Base-by-base conservation (phyloP, 192 early-diverging fungal genomes). In the Cetraspora pellucida region DNA sequence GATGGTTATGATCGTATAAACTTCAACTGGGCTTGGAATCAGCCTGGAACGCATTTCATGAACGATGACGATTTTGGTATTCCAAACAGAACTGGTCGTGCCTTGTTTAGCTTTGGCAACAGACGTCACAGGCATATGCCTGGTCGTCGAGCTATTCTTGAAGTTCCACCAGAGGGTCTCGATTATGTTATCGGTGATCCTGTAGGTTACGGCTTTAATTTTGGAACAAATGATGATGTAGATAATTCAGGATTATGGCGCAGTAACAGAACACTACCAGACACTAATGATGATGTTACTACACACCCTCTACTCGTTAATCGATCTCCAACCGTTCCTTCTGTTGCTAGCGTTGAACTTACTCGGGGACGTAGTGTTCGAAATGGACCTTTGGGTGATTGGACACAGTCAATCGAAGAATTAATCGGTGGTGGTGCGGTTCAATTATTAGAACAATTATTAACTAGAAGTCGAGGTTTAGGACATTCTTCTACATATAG, bases 241-340 rank as follows among this genome's bases (percentile, higher is more conserved):
- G 78, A 79, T 8, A 78, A 77, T n/a, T 76, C 81, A 10, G 82
- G 81, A 17, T 75, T 82, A 2, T 77, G 77, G 13, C 76, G 82
- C 10, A 37, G 7, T 7, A 79, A 77, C 45, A 78, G 80, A 46
- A 77, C 83, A 17, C 74, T 82, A 67, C 43, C 79, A 0, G 77
- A 78, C 50, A 63, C 70, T 10, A 83, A 82, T n/a, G 91, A 91
- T 72, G 85, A 88, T 75, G 77, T 85, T 50, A 86, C 87, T 54
- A 84, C 89, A 0, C 92, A 93, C 79, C 92, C 92, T 28, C 77
- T 93, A 43, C 81, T 93, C 46, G 81, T 88, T 23, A 89, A 90
- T 66, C 84, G 79, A 64, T 47, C 78, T n/a, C 37, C 78, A 30
- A 52, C 75, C 2, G 43, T 72, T n/a, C 60, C 78, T 17, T 60